phyloP scores from a whole-genome alignment of 1,139 yeast species.

The Scheffersomyces lignicola region DNA sequence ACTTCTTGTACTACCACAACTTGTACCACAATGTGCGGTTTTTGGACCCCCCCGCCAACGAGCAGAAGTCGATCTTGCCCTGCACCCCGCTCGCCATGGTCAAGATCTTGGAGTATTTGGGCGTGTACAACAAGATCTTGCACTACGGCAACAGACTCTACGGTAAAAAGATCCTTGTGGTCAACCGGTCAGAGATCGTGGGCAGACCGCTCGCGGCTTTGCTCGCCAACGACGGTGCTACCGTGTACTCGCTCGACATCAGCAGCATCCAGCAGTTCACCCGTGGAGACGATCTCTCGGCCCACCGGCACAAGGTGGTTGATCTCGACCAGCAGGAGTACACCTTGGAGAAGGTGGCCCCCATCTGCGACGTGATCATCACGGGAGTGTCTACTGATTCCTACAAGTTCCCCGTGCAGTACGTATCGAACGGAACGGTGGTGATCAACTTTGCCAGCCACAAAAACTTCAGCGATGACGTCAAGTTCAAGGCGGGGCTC shows the following conservation, averaged over 20 bases:
- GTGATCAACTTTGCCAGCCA: constrained; percentile 88
- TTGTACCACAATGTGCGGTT: constrained; percentile 90
- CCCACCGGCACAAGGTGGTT: constrained; percentile 79
- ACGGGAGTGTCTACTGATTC: constrained; percentile 89
- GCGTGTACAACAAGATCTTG: constrained; percentile 77
- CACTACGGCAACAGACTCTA: constrained; percentile 89
- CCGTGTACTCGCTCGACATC: constrained; percentile 87
- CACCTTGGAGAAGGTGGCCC: constrained; percentile 63
- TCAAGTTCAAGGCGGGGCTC: constrained; percentile 81
- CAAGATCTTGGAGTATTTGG: constrained; percentile 85
- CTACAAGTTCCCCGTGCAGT: constrained; percentile 84
- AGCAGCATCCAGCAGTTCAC: constrained; percentile 88
- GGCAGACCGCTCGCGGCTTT: constrained; percentile 97
- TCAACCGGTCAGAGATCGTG: constrained; percentile 92
- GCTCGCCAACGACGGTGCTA: constrained; percentile 96
- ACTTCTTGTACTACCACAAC: constrained; percentile 87
- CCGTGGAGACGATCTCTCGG: constrained; percentile 86
- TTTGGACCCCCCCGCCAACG: constrained; percentile 64
- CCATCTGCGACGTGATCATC: constrained; percentile 82
- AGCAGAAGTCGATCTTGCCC: constrained; percentile 84
- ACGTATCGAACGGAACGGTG: constrained; percentile 82
- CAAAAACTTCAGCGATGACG: constrained; percentile 78
- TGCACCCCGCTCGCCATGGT: constrained; percentile 96
- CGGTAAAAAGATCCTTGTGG: constrained; percentile 87
- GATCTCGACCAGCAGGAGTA: constrained; percentile 54